Evolutionary conservation across 148 eudicot genomes (phyloP).

Genomic region (Tetragonia tetragonoides): DNA sequence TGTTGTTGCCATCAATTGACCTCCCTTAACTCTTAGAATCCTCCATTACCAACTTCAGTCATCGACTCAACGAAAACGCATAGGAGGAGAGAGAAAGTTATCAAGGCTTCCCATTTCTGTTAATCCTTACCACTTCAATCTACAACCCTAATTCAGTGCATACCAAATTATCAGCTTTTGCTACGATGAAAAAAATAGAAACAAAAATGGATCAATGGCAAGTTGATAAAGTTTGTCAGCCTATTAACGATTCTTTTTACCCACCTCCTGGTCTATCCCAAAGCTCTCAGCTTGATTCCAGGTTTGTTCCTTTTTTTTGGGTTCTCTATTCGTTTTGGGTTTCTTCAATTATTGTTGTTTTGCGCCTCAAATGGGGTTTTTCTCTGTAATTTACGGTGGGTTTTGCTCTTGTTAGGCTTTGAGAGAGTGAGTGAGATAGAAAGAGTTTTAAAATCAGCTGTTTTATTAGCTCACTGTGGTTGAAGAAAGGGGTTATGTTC

Average conservation of each 20-base stretch:
- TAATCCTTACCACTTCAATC: neutral
- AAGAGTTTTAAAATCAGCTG: no score
- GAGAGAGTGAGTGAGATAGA: neutral
- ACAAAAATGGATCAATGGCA: conserved; percentile 37
- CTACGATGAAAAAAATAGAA: no score
- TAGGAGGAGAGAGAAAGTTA: neutral
- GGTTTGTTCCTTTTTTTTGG: conserved; percentile 24
- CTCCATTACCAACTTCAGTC: neutral
- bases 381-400: neutral
- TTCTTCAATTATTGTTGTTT: neutral
- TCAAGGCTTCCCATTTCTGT: no score
- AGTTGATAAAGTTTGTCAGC: conserved; percentile 10
- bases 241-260: conserved; percentile 7
- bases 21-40: neutral
- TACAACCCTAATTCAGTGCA: conserved; percentile 1
- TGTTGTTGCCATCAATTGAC: no score
- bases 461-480: neutral
- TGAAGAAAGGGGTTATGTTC: neutral
- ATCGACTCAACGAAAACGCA: neutral
- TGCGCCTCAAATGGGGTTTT: no score
- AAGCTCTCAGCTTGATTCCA: conserved; percentile 31
- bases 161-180: neutral
- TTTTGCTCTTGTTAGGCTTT: neutral
- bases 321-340: neutral
- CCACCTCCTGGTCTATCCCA: conserved; percentile 22